Percentiles rank a stretch among this genome's conserved stretches.
phyloP scores from a whole-genome alignment of 2,329 filamentous ascomycete genomes.

The Paraconiothyrium brasiliense region DNA sequence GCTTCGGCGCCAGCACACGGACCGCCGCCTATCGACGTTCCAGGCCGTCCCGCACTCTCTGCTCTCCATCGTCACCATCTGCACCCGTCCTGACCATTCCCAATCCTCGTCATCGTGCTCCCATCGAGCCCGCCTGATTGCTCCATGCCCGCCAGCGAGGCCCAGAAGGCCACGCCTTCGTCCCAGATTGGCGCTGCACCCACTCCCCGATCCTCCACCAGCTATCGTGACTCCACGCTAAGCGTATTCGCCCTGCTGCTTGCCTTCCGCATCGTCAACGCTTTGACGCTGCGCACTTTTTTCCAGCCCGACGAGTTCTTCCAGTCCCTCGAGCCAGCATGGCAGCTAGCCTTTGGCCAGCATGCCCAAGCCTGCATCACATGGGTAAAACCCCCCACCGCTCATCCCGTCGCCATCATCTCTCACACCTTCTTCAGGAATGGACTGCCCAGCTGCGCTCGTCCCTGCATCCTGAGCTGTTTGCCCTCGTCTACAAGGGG shows the following conservation, averaged over 20 bases:
- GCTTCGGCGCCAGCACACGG: conserved; percentile 26
- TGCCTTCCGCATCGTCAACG: conserved; percentile 80
- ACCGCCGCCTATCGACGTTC: conserved; percentile 14
- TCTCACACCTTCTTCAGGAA: conserved; percentile 70
- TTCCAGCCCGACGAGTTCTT: conserved; percentile 99
- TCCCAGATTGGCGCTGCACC: conserved; percentile 33
- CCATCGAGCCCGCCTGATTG: conserved; percentile 33
- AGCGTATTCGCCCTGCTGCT: conserved; percentile 57
- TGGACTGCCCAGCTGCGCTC: conserved; percentile 89
- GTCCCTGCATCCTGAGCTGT: conserved; percentile 88
- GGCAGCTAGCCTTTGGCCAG: conserved; percentile 83
- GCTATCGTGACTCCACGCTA: conserved; percentile 45
- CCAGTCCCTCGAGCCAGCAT: conserved; percentile 93
- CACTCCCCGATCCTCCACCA: conserved; percentile 26
- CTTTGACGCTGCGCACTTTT: conserved; percentile 82
- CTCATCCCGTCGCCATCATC: conserved; percentile 17
- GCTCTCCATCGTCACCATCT: conserved; percentile 32
- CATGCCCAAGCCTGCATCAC: conserved; percentile 89
- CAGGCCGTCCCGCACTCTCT: conserved; percentile 19
- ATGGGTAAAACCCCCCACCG: conserved; percentile 71
- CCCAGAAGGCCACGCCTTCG: conserved; percentile 42
- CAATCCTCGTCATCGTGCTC: conserved; percentile 30
- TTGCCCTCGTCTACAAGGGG: conserved; percentile 76
- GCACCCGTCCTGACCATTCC: conserved; percentile 30
- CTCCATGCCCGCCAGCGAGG: conserved; percentile 44